Conservation (phyloP, 2,329 filamentous ascomycete genomes). For the Aspergillus sergii region DNA sequence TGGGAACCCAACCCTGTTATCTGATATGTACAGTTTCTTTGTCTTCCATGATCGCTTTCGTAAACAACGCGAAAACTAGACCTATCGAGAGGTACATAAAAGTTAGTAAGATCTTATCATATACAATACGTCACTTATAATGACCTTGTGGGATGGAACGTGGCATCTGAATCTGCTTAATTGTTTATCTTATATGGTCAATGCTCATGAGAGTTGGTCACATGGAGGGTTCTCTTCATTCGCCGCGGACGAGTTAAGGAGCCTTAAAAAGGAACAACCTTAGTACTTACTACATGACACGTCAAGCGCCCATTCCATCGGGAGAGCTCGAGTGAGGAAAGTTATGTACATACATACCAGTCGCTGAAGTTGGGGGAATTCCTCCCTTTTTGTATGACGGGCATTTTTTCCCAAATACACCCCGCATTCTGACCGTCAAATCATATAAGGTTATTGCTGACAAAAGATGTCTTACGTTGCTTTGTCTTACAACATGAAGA, state of each 20-base stretch:
- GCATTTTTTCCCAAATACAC: background rate
- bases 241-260: background rate
- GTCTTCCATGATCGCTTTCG: background rate
- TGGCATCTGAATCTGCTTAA: slow-evolving; percentile 12
- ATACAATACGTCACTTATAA: no score
- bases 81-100: background rate
- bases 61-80: background rate
- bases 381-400: background rate
- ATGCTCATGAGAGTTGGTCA: slow-evolving; percentile 6
- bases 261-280: background rate
- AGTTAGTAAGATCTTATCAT: background rate
- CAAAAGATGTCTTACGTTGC: background rate
- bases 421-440: background rate
- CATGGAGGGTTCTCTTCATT: slow-evolving; percentile 6
- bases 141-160: background rate
- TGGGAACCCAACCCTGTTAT: background rate
- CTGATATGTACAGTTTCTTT: background rate
- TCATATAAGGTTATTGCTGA: background rate
- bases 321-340: background rate
- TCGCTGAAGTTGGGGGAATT: background rate
- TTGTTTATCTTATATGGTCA: slow-evolving; percentile 5
- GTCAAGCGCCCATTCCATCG: background rate
- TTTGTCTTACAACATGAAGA: background rate
- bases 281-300: background rate
- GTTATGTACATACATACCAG: background rate